phyloP scores from a whole-genome alignment of 441 rosid species.

The Adansonia madagascariensis region DNA sequence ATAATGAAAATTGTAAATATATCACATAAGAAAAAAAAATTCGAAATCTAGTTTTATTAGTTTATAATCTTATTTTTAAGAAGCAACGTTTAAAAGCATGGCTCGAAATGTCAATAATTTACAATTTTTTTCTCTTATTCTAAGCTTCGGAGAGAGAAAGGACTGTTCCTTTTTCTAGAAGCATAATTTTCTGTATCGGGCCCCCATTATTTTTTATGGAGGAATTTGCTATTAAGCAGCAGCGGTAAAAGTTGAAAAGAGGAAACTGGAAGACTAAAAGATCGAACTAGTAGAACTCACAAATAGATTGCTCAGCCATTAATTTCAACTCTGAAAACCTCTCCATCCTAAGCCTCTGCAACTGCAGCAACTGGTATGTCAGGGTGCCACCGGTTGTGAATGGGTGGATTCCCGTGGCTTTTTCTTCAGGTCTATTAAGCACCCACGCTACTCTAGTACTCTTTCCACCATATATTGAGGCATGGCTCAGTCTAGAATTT shows the following conservation, averaged over 20 bases:
- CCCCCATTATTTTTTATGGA: neutral
- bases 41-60: no score
- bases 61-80: no score
- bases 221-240: neutral
- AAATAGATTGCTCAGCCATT: constrained; percentile 39
- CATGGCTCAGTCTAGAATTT: constrained; percentile 24
- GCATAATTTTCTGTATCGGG: no score
- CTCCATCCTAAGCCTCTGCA: constrained; percentile 38
- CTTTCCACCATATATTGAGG: constrained; percentile 16
- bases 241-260: neutral
- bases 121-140: no score
- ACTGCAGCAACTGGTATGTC: constrained; percentile 53
- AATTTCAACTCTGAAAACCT: constrained; percentile 37
- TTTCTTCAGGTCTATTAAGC: constrained; percentile 56
- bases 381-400: constrained; percentile 70
- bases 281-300: constrained; percentile 21
- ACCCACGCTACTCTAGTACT: no score
- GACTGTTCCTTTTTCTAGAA: no score
- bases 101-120: no score
- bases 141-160: no score
- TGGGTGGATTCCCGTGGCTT: constrained; percentile 57
- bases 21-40: neutral
- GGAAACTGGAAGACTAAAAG: neutral
- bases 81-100: no score
- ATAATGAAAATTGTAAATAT: neutral